A percentile compares a stretch with the other conserved stretches of the same genome.
Evolutionary conservation across 192 early-diverging fungal genomes (phyloP).

Genomic region (Rhizoclosmatium sp.): DNA sequence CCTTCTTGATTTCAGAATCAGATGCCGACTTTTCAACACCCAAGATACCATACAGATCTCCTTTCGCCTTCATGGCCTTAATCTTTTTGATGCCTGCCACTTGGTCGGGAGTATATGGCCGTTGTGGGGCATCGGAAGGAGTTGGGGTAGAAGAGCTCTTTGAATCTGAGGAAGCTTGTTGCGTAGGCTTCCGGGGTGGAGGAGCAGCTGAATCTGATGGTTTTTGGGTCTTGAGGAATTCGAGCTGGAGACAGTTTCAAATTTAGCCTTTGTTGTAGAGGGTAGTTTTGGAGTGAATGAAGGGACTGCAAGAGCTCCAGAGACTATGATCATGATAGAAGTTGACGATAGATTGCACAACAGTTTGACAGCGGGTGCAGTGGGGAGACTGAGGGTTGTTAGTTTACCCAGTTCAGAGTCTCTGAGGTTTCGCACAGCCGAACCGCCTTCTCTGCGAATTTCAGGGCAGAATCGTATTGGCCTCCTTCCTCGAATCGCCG

Average conservation of each 20-base stretch:
- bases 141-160: not conserved
- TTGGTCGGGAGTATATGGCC: slow-evolving; percentile 16
- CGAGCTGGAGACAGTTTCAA: not conserved
- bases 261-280: no score
- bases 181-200: not conserved
- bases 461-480: slow-evolving; percentile 75
- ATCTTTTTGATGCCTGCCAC: slow-evolving; percentile 80
- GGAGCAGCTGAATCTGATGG: not conserved
- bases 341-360: no score
- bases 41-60: slow-evolving; percentile 79
- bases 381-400: no score
- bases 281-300: no score
- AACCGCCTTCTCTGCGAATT: slow-evolving; percentile 84
- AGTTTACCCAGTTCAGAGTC: slow-evolving; percentile 59
- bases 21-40: slow-evolving; percentile 66
- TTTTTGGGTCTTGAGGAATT: slow-evolving; percentile 1
- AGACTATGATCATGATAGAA: no score
- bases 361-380: no score
- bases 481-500: slow-evolving; percentile 65
- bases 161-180: slow-evolving; percentile 1
- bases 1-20: slow-evolving; percentile 81
- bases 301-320: no score
- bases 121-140: not conserved
- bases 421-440: slow-evolving; percentile 77
- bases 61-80: slow-evolving; percentile 66